Percentiles rank a stretch among this genome's conserved stretches.
These are phyloP conservation scores for Capsicum pubescens DNA, from an alignment of 257 asterid genomes.

Conservation along the genomic window DNA sequence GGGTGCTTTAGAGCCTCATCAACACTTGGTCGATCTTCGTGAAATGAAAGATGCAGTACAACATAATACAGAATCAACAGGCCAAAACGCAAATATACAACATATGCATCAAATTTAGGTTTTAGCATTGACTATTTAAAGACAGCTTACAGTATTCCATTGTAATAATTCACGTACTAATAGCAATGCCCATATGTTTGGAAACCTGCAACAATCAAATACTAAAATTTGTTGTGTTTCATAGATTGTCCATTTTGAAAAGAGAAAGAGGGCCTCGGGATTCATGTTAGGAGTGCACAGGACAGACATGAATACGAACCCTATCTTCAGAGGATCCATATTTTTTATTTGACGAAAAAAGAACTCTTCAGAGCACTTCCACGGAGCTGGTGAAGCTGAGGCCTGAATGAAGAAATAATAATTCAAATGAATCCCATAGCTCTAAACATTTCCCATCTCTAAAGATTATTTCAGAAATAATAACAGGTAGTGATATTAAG, in stretches of 20 bases:
- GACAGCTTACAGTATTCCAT: conserved; percentile 97
- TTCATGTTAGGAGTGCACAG: neutral
- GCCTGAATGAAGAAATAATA: conserved; percentile 50
- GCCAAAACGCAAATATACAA: neutral
- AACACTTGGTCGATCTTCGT: conserved; percentile 85
- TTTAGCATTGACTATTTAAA: neutral
- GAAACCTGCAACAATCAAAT: conserved; percentile 60
- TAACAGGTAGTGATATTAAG: neutral
- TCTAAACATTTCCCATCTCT: conserved; percentile 6
- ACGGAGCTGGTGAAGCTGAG: conserved; percentile 82
- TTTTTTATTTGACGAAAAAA: conserved; percentile 71
- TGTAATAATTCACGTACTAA: conserved; percentile 78
- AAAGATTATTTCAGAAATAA: neutral
- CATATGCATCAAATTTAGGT: neutral
- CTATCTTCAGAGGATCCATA: conserved; percentile 93
- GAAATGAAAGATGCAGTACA: conserved; percentile 26
- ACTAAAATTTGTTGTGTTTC: neutral
- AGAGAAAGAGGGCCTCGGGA: neutral
- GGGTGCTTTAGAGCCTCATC: too few species aligned
- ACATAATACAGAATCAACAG: conserved; percentile 1
- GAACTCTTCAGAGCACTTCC: conserved; percentile 98
- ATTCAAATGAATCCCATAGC: conserved; percentile 11
- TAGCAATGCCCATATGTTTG: conserved; percentile 78
- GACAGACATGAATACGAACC: conserved; percentile 74
- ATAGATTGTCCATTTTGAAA: neutral